Evolutionary conservation across 768 basidiomycete genomes (phyloP).

Genomic region (Kondoa subrosea): DNA sequence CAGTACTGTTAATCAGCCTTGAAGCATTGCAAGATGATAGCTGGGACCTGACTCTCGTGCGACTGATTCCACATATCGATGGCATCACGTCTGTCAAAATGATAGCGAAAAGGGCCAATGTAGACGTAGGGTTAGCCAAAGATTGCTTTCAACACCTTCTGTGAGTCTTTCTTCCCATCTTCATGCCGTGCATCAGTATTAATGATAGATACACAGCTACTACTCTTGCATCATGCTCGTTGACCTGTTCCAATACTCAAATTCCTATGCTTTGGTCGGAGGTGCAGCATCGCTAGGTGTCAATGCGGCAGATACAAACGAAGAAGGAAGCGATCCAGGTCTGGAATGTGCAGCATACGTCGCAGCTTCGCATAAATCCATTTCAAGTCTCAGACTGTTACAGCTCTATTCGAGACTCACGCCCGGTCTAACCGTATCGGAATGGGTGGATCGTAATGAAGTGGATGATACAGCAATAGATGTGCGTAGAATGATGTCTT

Average conservation of each 20-base stretch:
- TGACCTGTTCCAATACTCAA: constrained; percentile 94
- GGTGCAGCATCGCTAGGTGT: constrained; percentile 31
- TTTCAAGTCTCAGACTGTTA: constrained; percentile 56
- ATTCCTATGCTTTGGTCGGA: constrained; percentile 83
- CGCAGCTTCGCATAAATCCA: constrained; percentile 38
- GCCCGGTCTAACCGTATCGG: constrained; percentile 61
- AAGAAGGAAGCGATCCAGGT: neutral
- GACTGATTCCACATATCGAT: constrained; percentile 61
- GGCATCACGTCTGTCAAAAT: constrained; percentile 79
- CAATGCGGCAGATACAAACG: neutral
- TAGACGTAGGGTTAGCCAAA: constrained; percentile 62
- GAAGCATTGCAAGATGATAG: constrained; percentile 65
- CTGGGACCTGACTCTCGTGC: constrained; percentile 89
- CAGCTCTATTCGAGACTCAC: constrained; percentile 71
- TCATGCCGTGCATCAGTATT: neutral
- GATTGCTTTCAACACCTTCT: constrained; percentile 80
- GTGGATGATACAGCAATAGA: constrained; percentile 64
- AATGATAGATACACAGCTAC: constrained; percentile 41
- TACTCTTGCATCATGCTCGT: constrained; percentile 93
- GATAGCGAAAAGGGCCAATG: constrained; percentile 81
- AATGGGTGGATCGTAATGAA: constrained; percentile 69
- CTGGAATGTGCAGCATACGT: constrained; percentile 7
- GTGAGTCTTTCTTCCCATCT: constrained; percentile 38
- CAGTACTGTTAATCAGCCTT: constrained; percentile 70
- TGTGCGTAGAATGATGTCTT: constrained; percentile 81